These are phyloP conservation scores for Amphicarpaea edgeworthii DNA, from an alignment of 306 rosid genomes.

Conservation along the genomic window DNA sequence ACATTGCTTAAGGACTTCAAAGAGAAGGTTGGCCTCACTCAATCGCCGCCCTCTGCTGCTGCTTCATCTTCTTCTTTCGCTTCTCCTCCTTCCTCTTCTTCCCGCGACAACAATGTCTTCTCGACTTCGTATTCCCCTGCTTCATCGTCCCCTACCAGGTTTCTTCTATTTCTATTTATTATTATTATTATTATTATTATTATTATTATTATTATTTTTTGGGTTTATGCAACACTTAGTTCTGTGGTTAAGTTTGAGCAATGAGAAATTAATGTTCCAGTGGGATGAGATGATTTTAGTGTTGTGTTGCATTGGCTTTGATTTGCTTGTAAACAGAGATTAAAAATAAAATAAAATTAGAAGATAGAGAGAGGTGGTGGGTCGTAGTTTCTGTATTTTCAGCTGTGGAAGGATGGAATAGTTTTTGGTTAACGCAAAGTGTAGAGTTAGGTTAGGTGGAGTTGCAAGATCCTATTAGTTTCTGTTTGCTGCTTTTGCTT, in stretches of 20 bases:
- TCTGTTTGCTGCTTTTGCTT: slow-evolving; percentile 29
- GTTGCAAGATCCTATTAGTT: slow-evolving; percentile 29
- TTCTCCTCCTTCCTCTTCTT: slow-evolving; percentile 53
- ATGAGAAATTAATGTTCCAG: slow-evolving; percentile 23
- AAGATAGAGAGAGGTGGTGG: slow-evolving; percentile 34
- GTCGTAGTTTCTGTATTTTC: slow-evolving; percentile 18
- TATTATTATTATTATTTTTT: no score
- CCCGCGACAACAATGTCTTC: slow-evolving; percentile 62
- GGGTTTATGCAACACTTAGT: slow-evolving; percentile 2
- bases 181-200: no score
- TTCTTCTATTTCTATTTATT: neutral
- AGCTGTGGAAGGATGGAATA: neutral
- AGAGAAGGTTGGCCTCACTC: slow-evolving; percentile 98
- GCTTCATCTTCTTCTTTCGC: slow-evolving; percentile 48
- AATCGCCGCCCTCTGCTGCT: slow-evolving; percentile 60
- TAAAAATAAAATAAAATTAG: neutral
- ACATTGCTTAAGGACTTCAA: slow-evolving; percentile 97
- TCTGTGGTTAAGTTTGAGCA: slow-evolving; percentile 29
- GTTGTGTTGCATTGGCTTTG: slow-evolving; percentile 48
- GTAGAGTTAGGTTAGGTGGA: neutral
- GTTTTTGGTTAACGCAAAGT: slow-evolving; percentile 11
- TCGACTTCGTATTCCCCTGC: slow-evolving; percentile 62
- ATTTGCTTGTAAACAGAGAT: slow-evolving; percentile 18
- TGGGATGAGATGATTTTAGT: slow-evolving; percentile 35
- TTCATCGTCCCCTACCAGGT: slow-evolving; percentile 83